Base-by-base conservation (phyloP, 768 basidiomycete species). In the Gelatoporia subvermispora region DNA sequence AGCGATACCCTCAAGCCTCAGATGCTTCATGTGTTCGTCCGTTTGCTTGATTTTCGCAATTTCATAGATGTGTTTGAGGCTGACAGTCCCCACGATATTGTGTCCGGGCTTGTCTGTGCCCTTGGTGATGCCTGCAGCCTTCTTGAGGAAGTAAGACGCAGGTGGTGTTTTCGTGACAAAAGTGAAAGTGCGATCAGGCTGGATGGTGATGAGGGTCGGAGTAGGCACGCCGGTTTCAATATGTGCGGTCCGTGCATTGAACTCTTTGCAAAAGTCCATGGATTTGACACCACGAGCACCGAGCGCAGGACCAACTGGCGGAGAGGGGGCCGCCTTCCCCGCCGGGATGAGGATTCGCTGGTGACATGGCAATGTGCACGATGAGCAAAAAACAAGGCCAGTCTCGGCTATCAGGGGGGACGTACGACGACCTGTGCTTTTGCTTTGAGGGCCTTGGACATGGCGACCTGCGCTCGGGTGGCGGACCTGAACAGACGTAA, bases 241-340 rank as follows among this genome's bases (percentile, higher is more conserved):
- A 65, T 91, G 85, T 25, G 90, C 85, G 17, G 95, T 97, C 55
- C 85, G 84, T n/a, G 95, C 94, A 64, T 99, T 99, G 73, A 98
- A 99, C 66, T 98, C 93, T 68, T 97, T 99, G 77, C 93, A 96
- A 65, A 99, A 99, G 72, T 99, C 96, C 88, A 98, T 98, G 22
- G 93, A 93, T 71, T 96, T 97, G 58, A 99, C 94, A 59, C 96
- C 96, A 62, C 92, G 84, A 55, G 96, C 95, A 72, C 96, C 96
- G 45, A 99, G 81, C 25, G 94, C 95, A 47, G 95, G 95, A 61
- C 95, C 95, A 44, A 99, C 88, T 8, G 95, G 95, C 48, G 95
- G 95, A 35, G 91, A 88, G 16, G 95, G 94, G 22, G 94, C 86
- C 31, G 95, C 95, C 64, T 97, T 97, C 38, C 92, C 93, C 38